Base-by-base conservation (phyloP, 371 early-diverging fungal species). In the Zopfochytrium polystomum region DNA sequence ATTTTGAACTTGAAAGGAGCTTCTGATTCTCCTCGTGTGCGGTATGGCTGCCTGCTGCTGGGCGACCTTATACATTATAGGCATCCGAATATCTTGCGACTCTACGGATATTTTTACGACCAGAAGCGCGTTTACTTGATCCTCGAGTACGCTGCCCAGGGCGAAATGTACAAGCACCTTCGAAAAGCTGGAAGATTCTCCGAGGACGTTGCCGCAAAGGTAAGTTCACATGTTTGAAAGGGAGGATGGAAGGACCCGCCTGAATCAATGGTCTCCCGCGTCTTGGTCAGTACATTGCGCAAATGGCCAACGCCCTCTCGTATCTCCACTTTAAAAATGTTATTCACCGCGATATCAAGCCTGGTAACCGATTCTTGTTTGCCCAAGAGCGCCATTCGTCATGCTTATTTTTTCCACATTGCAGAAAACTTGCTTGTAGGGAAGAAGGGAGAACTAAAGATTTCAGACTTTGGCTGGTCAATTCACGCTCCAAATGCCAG, bases 381-480 rank as follows among this genome's bases (percentile, higher is more conserved):
- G 26, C 5, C 1, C 31, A 20, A 2, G 1, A 1, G 31, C 0
- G 2, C 7, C 25, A 45, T 31, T 23, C 15, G 13, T 29, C 3
- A 20, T 5, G 1, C 25, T 26, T 43, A 23, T 65, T 45, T 47
- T 22, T 38, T 22, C 1, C 2, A 95, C 51, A 95, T 95, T 74
- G 94, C 94, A 23, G 99, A 99, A 68, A 99, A 99, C 63, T 69
- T 99, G 53, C 75, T 99, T 55, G 71, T 99, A 26, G 92, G 90
- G 27, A 66, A 80, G 3, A 80, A 94, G 44, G 93, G 91, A 11
- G 82, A 88, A 53, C 71, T 99, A 29, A 98, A 98, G 72, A 87
- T 99, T 52, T 90, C 93, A 15, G 99, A 99, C 75, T 99, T 99
- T 83, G 99, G 99, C 1, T 99, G 99, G 98, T 89, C 95, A 3